These are phyloP conservation scores for Saturnispora hagleri DNA, from an alignment of 805 yeast genomes.

Conservation along the genomic window DNA sequence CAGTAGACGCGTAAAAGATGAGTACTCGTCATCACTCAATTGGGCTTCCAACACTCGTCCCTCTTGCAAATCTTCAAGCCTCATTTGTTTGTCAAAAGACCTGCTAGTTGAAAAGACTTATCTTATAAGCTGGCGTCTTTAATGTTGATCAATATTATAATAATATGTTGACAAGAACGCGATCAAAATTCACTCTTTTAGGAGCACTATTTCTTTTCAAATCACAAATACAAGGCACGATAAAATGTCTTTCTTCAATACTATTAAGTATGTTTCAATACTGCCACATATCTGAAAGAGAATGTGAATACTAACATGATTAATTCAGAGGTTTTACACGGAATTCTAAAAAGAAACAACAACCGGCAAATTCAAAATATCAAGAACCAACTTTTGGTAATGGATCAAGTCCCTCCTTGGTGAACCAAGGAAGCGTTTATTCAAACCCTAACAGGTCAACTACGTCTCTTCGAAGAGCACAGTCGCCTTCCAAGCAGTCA, in stretches of 20 bases:
- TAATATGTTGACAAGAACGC: background rate
- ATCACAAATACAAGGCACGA: background rate
- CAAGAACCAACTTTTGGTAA: constrained; percentile 13
- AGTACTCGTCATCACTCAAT: background rate
- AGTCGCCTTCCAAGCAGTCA: constrained; percentile 39
- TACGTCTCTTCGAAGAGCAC: constrained; percentile 38
- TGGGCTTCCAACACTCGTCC: background rate
- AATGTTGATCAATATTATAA: background rate
- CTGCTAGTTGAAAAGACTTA: background rate
- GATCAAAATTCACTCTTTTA: constrained; percentile 1
- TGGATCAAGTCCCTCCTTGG: constrained; percentile 15
- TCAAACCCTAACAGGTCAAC: constrained; percentile 36
- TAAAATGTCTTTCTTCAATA: constrained; percentile 32
- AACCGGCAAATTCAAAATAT: constrained; percentile 15
- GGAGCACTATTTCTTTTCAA: background rate
- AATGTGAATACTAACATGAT: background rate
- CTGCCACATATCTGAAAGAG: background rate
- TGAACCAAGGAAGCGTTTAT: constrained; percentile 21
- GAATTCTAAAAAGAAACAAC: constrained; percentile 27
- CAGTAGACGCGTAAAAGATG: background rate
- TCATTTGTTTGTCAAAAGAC: background rate
- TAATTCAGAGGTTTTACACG: constrained; percentile 49
- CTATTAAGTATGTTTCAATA: constrained; percentile 26
- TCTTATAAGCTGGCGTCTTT: background rate
- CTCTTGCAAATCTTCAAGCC: background rate